Evolutionary conservation across 1,284 basidiomycete species (phyloP), one percentile per base, ranked within the genome.

Genomic region (Cystobasidiaceae sp.): DNA sequence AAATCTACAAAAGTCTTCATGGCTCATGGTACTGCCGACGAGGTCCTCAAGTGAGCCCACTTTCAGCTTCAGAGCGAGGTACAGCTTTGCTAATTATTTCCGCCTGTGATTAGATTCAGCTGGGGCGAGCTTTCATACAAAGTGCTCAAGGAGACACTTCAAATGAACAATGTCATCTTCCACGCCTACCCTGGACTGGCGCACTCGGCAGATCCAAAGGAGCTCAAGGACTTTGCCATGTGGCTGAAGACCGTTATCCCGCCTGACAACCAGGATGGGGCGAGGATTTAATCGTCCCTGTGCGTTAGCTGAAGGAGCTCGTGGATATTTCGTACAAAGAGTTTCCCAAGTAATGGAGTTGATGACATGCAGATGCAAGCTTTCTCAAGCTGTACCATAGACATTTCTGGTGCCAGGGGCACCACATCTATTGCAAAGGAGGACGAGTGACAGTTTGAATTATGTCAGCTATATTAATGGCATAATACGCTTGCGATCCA

Each of bases 11-110:
- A 54, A 37, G 30, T 93, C 37, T 93, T 93, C 79, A 89, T 88
- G 85, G 93, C 88, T 5, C 89, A 92, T 69, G 92, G 92, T 7
- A 83, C 79, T n/a, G 78, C 77, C 32, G 92, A 96, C 75, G 84
- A 83, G 8, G 80, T 93, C 13, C 86, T 93, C 19, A 32, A 58
- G 57, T 66, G 51, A 33, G 61, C 34, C 4, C 15, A n/a, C 13
- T 57, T n/a, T 13, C 19, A 28, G 44, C 34, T n/a, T 54, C 13
- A 21, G n/a, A 23, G 11, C n/a, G 46, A 15, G 13, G 28, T 30
- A n/a, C 13, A n/a, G 48, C 23, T 15, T 33, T 5, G 25, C 13
- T 13, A 27, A 17, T 39, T 7, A n/a, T 44, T 43, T n/a, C 8
- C 4, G 6, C n/a, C 25, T 32, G 13, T 21, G 21, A 52, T 32